These are phyloP conservation scores for Euclidium syriacum DNA, from an alignment of 345 rosid species.

Conservation along the genomic window DNA sequence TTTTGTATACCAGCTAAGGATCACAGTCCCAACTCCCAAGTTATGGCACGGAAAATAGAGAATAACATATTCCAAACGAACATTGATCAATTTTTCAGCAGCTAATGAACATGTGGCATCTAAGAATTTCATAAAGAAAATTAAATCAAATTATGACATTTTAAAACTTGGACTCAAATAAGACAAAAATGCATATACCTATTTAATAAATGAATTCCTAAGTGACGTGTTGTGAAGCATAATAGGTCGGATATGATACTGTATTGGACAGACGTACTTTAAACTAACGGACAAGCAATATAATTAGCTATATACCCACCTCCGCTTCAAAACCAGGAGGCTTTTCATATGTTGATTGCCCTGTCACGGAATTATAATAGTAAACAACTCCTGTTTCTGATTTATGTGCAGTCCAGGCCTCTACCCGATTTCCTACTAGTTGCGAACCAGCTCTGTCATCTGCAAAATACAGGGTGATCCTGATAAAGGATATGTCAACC, in stretches of 20 bases:
- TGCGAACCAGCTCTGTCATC: constrained; percentile 48
- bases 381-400: constrained; percentile 71
- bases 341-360: constrained; percentile 84
- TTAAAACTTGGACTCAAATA: not conserved
- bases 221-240: not conserved
- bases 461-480: constrained; percentile 36
- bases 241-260: not conserved
- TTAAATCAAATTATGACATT: not conserved
- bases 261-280: not conserved
- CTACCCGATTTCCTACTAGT: constrained; percentile 40
- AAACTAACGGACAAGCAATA: constrained; percentile 11
- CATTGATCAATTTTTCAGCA: not conserved
- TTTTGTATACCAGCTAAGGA: not conserved
- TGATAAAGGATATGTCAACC: constrained; percentile 37
- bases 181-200: not conserved
- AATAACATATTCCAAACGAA: not conserved
- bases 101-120: not conserved
- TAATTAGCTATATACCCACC: constrained; percentile 43
- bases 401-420: constrained; percentile 95
- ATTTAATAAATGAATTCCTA: not conserved
- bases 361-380: constrained; percentile 85
- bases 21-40: not conserved
- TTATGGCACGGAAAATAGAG: not conserved
- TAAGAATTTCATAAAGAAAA: not conserved
- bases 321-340: constrained; percentile 73